phyloP scores from a whole-genome alignment of 2,329 filamentous ascomycete genomes.

The Ophioceras dolichostomum region DNA sequence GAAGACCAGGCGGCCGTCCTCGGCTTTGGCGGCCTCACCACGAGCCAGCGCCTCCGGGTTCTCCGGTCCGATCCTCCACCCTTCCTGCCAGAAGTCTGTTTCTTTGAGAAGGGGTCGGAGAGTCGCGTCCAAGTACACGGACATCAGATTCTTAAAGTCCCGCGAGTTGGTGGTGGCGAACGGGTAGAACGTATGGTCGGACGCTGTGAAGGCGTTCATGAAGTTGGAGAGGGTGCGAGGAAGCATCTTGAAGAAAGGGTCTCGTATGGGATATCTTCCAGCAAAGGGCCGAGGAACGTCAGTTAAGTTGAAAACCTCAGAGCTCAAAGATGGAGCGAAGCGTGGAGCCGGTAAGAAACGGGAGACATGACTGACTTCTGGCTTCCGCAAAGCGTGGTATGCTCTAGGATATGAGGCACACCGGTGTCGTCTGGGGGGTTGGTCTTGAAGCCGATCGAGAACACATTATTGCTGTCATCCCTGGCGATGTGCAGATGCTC shows the following conservation, averaged over 20 bases:
- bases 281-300: too few relatives aligned
- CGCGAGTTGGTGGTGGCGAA: conserved; percentile 94
- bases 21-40: conserved; percentile 28
- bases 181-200: conserved; percentile 93
- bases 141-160: conserved; percentile 92
- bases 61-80: conserved; percentile 90
- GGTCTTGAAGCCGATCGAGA: conserved; percentile 98
- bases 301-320: too few relatives aligned
- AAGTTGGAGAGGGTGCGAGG: conserved; percentile 97
- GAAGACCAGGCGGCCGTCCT: conserved; percentile 68
- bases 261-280: conserved; percentile 87
- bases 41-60: conserved; percentile 53
- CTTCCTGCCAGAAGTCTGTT: conserved; percentile 90
- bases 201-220: conserved; percentile 97
- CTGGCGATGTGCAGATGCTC: conserved; percentile 92
- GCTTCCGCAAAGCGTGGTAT: conserved; percentile 92
- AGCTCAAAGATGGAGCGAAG: too few relatives aligned
- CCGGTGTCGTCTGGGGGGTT: conserved; percentile 95
- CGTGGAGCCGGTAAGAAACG: too few relatives aligned
- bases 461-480: conserved; percentile 98
- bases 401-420: conserved; percentile 92
- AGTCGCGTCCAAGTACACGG: conserved; percentile 92
- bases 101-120: conserved; percentile 80
- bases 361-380: conserved; percentile 58
- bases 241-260: conserved; percentile 99